These are phyloP conservation scores for Coprinopsis strossmayeri DNA, from an alignment of 768 basidiomycete species.

Conservation along the genomic window DNA sequence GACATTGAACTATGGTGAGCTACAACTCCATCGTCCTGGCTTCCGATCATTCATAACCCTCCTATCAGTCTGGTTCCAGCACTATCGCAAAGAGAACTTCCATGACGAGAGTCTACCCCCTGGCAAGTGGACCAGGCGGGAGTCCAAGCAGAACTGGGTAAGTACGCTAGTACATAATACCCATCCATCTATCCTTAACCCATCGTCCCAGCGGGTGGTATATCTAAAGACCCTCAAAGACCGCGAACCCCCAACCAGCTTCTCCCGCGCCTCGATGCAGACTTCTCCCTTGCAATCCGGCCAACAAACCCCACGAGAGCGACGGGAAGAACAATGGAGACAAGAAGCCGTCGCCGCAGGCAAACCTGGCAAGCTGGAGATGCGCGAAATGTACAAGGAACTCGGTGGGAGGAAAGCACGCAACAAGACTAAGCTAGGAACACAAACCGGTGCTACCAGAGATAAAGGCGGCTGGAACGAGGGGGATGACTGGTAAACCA, in stretches of 20 bases:
- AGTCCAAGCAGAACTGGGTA: slow-evolving; percentile 93
- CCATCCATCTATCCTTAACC: slow-evolving; percentile 10
- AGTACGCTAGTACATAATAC: no score
- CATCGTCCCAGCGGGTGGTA: slow-evolving; percentile 42
- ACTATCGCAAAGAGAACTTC: slow-evolving; percentile 83
- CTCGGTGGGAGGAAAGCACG: slow-evolving; percentile 78
- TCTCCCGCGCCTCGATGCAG: slow-evolving; percentile 39
- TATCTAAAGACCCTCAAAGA: slow-evolving; percentile 36
- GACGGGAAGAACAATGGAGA: slow-evolving; percentile 74
- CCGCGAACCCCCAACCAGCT: slow-evolving; percentile 30
- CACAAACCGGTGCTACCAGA: slow-evolving; percentile 46
- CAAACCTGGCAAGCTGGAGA: slow-evolving; percentile 71
- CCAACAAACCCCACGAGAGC: slow-evolving; percentile 71
- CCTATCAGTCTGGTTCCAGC: slow-evolving; percentile 84
- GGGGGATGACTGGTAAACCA: slow-evolving; percentile 17
- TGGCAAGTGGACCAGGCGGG: slow-evolving; percentile 88
- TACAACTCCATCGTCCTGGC: background rate
- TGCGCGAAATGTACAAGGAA: slow-evolving; percentile 90
- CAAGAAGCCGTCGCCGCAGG: slow-evolving; percentile 42
- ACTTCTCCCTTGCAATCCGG: slow-evolving; percentile 48
- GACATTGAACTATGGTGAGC: slow-evolving; percentile 84
- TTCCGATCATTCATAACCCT: slow-evolving; percentile 1
- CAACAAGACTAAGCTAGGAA: slow-evolving; percentile 66
- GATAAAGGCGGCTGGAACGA: slow-evolving; percentile 78
- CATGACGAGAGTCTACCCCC: slow-evolving; percentile 71